Base-by-base conservation (phyloP, 768 basidiomycete genomes). In the Mycena epipterygia region DNA sequence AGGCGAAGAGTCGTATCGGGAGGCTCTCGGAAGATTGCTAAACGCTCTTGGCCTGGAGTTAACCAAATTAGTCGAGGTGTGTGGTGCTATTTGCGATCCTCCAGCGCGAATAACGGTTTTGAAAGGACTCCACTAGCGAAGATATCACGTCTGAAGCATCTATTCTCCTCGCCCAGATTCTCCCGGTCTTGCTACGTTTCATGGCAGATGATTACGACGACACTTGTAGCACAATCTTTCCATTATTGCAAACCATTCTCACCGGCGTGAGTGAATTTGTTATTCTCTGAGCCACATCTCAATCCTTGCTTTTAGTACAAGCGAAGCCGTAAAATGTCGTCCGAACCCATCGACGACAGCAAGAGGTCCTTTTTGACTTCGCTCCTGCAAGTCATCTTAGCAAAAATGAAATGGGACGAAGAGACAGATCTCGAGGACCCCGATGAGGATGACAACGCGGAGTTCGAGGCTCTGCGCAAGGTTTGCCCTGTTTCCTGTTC, bases 201-300 rank as follows among this genome's bases (percentile, higher is more conserved):
- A 86, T 99, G 83, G 92, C 92, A 12, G 98, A 99, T 76, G 87
- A 92, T 30, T 94, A 95, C 72, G 95, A 97, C 70, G 96, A 97
- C 75, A 96, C 95, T 8, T 91, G 92, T 71, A 89, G 90, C 25
- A 93, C 96, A 9, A 87, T 98, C 44, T 95, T 96, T 76, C 91
- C 94, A 4, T 83, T 98, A 64, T 83, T 98, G 17, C 89, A 91
- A 70, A 87, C 89, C 25, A 83, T 98, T 64, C 88, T 99, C 42
- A 84, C 87, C 33, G 87, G 87, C 57, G 96, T 96, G 79, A 79
- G 93, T 87, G 8, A 7, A 53, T 27, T 29, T n/a, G 29, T 48
- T 30, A 19, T 27, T 32, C 58, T 59, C 29, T 41, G 42, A 27
- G 39, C 25, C 11, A 25, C 17, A 51, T 56, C 56, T 37, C 46